Base-by-base conservation (phyloP, 441 rosid genomes). In the Raphanus hybrid region DNA sequence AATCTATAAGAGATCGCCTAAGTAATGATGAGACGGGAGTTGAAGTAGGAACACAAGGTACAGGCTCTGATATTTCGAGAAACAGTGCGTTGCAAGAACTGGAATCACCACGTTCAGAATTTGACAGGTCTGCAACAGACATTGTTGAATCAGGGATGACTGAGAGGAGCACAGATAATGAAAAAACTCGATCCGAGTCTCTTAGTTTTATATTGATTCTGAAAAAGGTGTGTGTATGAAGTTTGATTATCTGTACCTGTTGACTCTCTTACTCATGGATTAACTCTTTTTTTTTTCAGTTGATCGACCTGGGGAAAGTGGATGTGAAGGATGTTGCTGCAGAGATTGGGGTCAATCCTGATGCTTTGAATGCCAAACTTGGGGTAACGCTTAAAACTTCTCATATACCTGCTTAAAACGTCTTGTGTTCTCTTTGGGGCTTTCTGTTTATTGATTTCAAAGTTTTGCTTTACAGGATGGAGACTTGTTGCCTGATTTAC, bases 231-330 rank as follows among this genome's bases (percentile, higher is more conserved):
- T 96, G 35, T 73, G 75, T 43, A 57, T 69, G 20, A 23, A 7
- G 65, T 54, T 64, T n/a, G 34, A 59, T 15, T 83, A 68, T 54
- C 48, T 71, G 71, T 39, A 75, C 45, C 59, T 14, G 74, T 48
- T 67, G 76, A 48, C 52, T 71, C 67, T 55, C 35, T 64, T 78
- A 73, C 75, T 80, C 75, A 50, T 75, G 69, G 45, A 83, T 60
- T 76, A 71, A 76, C 58, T 48, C n/a, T 63, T 65, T 52, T 65
- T 52, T 86, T 84, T 88, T 32, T 0, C 43, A 96, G 99, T 83
- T 96, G 79, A 89, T 96, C 71, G 91, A 89, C 77, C 82, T 85
- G 67, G 99, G 98, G 69, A 94, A 90, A 85, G 96, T 94, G 78
- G 86, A 78, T 79, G 78, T 84, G 73, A 90, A 89, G 84, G 97